phyloP scores from a whole-genome alignment of 352 stramenopile genomes.

The Pythium phragmiticola region DNA sequence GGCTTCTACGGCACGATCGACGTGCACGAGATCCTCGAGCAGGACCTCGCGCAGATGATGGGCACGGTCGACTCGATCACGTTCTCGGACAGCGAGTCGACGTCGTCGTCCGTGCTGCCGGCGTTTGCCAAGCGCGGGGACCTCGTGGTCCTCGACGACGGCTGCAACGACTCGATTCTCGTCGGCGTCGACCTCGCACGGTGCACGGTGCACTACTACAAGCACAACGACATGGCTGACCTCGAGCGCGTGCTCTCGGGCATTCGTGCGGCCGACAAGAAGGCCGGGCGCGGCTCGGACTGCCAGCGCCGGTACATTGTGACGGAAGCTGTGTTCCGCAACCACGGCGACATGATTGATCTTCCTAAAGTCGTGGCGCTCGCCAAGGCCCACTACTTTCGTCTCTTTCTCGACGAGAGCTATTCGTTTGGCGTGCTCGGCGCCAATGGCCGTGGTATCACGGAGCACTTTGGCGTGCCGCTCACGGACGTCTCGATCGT shows the following conservation, averaged over 20 bases:
- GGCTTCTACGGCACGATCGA: slow-evolving; percentile 99
- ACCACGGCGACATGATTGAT: slow-evolving; percentile 94
- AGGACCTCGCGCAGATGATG: slow-evolving; percentile 90
- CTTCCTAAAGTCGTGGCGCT: slow-evolving; percentile 93
- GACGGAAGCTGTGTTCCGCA: slow-evolving; percentile 97
- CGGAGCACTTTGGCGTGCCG: slow-evolving; percentile 77
- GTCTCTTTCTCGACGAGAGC: slow-evolving; percentile 89
- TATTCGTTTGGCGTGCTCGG: slow-evolving; percentile 96
- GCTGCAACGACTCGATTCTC: slow-evolving; percentile 94
- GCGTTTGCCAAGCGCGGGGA: slow-evolving; percentile 98
- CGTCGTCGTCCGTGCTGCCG: slow-evolving; percentile 92
- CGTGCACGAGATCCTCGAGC: slow-evolving; percentile 89
- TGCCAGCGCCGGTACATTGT: slow-evolving; percentile 96
- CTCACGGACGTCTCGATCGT: slow-evolving; percentile 92
- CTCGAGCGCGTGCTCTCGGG: slow-evolving; percentile 92
- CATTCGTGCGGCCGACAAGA: slow-evolving; percentile 87
- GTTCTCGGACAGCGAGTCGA: slow-evolving; percentile 97
- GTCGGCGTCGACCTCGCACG: slow-evolving; percentile 92
- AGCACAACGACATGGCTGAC: slow-evolving; percentile 98
- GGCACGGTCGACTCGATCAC: slow-evolving; percentile 94
- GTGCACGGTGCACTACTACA: slow-evolving; percentile 94
- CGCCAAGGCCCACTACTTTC: slow-evolving; percentile 88
- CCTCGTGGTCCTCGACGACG: slow-evolving; percentile 96
- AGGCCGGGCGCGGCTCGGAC: slow-evolving; percentile 68
- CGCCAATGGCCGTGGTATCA: slow-evolving; percentile 77